A percentile compares a stretch with the other conserved stretches of the same genome.
Evolutionary conservation across 2,329 filamentous ascomycete species (phyloP).

Genomic region (Neocatenulostroma microsporum): DNA sequence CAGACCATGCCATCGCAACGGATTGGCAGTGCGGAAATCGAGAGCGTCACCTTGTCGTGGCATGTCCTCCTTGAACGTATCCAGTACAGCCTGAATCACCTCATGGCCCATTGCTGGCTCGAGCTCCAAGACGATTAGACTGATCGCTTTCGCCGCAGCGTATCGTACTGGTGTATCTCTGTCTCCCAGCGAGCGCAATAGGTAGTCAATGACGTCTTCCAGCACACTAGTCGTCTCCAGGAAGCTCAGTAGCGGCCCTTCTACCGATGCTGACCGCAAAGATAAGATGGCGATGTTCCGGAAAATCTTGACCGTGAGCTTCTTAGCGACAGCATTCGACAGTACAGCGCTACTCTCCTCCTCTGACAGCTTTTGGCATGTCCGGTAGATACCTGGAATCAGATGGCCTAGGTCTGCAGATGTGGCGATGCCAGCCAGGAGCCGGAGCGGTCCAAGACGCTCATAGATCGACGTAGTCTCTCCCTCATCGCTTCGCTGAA

Average conservation of each 20-base stretch:
- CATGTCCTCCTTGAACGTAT: conserved; percentile 56
- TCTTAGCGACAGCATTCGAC: conserved; percentile 71
- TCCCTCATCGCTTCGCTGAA: conserved; percentile 15
- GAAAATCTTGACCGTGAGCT: conserved; percentile 76
- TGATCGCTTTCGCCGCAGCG: conserved; percentile 86
- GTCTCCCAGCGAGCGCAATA: conserved; percentile 72
- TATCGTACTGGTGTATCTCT: conserved; percentile 86
- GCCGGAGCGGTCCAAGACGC: conserved; percentile 70
- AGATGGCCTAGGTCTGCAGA: conserved; percentile 65
- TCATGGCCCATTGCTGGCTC: conserved; percentile 73
- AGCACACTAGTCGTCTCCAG: conserved; percentile 39
- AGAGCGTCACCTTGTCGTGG: conserved; percentile 38
- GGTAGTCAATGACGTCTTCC: conserved; percentile 73
- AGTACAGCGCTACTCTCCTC: conserved; percentile 49
- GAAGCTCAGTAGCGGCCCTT: conserved; percentile 21
- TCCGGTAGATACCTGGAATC: conserved; percentile 57
- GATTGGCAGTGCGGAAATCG: conserved; percentile 68
- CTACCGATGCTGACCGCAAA: conserved; percentile 36
- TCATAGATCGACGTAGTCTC: conserved; percentile 53
- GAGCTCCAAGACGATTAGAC: conserved; percentile 73
- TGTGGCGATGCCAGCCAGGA: conserved; percentile 65
- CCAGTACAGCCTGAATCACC: conserved; percentile 78
- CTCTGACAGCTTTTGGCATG: conserved; percentile 53
- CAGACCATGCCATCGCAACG: conserved; percentile 84
- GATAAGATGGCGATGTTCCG: conserved; percentile 64